These are phyloP conservation scores for Entoloma clypeatum DNA, from an alignment of 1,284 basidiomycete genomes.

Conservation along the genomic window DNA sequence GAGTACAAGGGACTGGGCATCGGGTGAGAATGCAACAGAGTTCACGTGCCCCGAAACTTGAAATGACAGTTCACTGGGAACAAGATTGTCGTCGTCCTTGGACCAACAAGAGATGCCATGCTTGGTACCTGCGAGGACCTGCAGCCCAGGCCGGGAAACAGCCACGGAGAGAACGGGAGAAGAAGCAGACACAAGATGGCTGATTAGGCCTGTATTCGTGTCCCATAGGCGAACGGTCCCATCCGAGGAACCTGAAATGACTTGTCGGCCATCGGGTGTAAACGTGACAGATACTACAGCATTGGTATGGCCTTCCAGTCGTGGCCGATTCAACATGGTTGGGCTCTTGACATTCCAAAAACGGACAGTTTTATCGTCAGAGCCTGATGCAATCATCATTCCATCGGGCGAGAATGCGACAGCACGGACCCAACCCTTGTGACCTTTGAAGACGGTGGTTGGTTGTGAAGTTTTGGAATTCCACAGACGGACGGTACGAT, in stretches of 20 bases:
- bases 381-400: not conserved
- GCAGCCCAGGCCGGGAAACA: no score
- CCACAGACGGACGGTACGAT: slow-evolving; percentile 1
- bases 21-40: no score
- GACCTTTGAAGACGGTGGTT: not conserved
- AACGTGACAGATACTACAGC: not conserved
- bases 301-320: not conserved
- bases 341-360: slow-evolving; percentile 1
- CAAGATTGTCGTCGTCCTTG: no score
- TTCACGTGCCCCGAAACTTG: no score
- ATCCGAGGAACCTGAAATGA: slow-evolving; percentile 3
- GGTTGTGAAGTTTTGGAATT: not conserved
- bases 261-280: slow-evolving; percentile 4
- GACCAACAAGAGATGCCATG: no score
- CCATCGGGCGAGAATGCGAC: slow-evolving; percentile 2
- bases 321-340: not conserved
- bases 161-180: no score
- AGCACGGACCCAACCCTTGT: not conserved
- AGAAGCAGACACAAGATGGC: no score
- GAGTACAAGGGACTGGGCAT: no score
- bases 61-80: no score
- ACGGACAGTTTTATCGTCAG: not conserved
- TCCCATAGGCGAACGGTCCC: slow-evolving; percentile 1
- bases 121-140: no score
- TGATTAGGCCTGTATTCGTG: not conserved